Percentiles rank a stretch among this genome's conserved stretches.
phyloP scores from a whole-genome alignment of 129 eudicot genomes.

The Sambucus nigra region DNA sequence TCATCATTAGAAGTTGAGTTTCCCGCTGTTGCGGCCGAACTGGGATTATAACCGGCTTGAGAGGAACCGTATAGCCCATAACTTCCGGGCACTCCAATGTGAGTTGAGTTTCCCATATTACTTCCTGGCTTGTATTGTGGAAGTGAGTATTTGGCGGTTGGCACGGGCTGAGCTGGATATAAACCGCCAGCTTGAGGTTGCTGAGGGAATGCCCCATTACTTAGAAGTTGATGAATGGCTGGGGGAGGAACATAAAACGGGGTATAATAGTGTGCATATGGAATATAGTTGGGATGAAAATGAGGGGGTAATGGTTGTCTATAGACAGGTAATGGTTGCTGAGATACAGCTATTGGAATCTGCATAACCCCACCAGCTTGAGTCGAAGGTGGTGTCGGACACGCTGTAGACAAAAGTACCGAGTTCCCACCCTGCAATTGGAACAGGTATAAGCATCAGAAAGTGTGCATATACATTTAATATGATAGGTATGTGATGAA shows the following conservation, averaged over 20 bases:
- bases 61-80: conserved; percentile 63
- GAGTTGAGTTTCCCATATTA: conserved; percentile 40
- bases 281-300: conserved; percentile 64
- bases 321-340: conserved; percentile 69
- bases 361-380: conserved; percentile 72
- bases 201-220: conserved; percentile 75
- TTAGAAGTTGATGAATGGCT: conserved; percentile 62
- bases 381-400: conserved; percentile 51
- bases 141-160: conserved; percentile 50
- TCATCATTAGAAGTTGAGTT: conserved; percentile 62
- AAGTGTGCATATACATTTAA: not conserved
- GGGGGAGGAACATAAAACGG: conserved; percentile 73
- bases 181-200: conserved; percentile 61
- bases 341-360: conserved; percentile 58
- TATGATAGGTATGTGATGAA: not conserved
- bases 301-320: conserved; percentile 83
- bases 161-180: conserved; percentile 53
- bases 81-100: conserved; percentile 45
- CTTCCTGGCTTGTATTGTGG: conserved; percentile 65
- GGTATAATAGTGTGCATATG: conserved; percentile 65
- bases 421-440: conserved; percentile 56
- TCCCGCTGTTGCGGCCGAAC: conserved; percentile 45
- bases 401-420: conserved; percentile 34
- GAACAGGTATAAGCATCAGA: conserved; percentile 10
- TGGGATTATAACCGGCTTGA: conserved; percentile 35